Evolutionary conservation across 192 early-diverging fungal species (phyloP).

Genomic region (Coemansia reversa): DNA sequence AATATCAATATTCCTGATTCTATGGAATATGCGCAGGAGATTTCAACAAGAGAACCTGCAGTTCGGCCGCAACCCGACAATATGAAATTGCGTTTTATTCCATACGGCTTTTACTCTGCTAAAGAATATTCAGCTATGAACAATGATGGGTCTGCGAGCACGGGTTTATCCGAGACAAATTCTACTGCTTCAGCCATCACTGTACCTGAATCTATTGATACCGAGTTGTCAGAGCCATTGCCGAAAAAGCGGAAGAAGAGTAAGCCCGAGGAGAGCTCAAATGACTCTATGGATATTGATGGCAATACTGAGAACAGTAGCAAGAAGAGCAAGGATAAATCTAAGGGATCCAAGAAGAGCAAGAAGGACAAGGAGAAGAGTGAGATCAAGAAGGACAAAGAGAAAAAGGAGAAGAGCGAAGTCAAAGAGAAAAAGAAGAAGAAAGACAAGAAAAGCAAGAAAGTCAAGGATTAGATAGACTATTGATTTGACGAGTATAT

Average conservation of each 20-base stretch:
- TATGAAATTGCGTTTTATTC: conserved; percentile 50
- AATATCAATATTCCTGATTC: conserved; percentile 36
- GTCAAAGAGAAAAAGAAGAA: conserved; percentile 16
- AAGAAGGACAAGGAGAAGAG: conserved; percentile 19
- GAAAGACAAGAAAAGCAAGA: conserved; percentile 21
- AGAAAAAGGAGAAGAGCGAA: no score
- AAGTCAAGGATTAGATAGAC: conserved; percentile 3
- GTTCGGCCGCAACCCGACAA: conserved; percentile 39
- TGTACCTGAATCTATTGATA: background rate
- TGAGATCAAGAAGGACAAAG: conserved; percentile 20
- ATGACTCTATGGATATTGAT: conserved; percentile 11
- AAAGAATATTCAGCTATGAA: conserved; percentile 34
- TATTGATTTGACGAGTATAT: no score
- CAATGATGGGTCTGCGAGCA: background rate
- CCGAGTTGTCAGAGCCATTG: background rate
- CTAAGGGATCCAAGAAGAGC: conserved; percentile 10
- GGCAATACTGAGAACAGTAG: background rate
- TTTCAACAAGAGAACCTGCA: conserved; percentile 17
- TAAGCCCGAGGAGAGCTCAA: background rate
- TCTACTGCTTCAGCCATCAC: background rate
- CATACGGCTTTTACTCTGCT: conserved; percentile 51
- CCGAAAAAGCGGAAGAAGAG: conserved; percentile 18
- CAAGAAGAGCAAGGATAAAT: conserved; percentile 15
- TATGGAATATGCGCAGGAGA: conserved; percentile 16
- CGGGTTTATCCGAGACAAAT: background rate